Evolutionary conservation across 139 green algal genomes (phyloP), one percentile per base, ranked within the genome.

Genomic region (Astrephomene gubernaculifera): DNA sequence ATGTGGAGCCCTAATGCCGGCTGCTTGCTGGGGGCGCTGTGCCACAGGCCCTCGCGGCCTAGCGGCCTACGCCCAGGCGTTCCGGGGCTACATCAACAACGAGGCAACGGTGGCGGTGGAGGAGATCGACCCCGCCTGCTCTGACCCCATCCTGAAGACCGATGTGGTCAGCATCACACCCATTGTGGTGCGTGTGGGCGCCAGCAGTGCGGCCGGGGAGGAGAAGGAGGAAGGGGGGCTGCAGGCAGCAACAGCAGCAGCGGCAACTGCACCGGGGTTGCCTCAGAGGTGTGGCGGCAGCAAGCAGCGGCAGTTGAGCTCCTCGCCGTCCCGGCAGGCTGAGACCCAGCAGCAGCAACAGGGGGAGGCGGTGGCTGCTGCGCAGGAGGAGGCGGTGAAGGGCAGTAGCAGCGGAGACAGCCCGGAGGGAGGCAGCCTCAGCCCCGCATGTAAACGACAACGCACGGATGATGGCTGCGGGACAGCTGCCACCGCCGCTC

Each of bases 51-150:
- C 89, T 17, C 24, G 8, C 4, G 79, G 82, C 12, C 39, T 90
- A 38, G 3, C n/a, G 0, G 27, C 73, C 44, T 92, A 89, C 60
- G 74, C 86, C 25, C 12, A 71, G 1, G 79, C 89, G 0, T 92
- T 92, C 89, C 54, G 71, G 31, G 10, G 38, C 12, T 92, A 92
- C 69, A 44, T 89, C 69, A 89, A 89, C 57, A 12, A 64, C 14
- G 63, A 90, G 43, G 73, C 87, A 24, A 71, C 70, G 0, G 61
- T 89, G 8, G 79, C 45, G 3, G 71, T 84, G 38, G 45, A 87
- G 33, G 90, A 89, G 49, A 52, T 90, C 35, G 80, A 70, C 33
- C 24, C 14, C 17, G 29, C n/a, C 49, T 14, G 25, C 29, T 31
- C 49, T 4, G 29, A 33, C 8, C 67, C 67, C 24, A 7, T 79